These are phyloP conservation scores for Alisma plantagoaquatica DNA, from an alignment of 106 monocot genomes.

Conservation along the genomic window DNA sequence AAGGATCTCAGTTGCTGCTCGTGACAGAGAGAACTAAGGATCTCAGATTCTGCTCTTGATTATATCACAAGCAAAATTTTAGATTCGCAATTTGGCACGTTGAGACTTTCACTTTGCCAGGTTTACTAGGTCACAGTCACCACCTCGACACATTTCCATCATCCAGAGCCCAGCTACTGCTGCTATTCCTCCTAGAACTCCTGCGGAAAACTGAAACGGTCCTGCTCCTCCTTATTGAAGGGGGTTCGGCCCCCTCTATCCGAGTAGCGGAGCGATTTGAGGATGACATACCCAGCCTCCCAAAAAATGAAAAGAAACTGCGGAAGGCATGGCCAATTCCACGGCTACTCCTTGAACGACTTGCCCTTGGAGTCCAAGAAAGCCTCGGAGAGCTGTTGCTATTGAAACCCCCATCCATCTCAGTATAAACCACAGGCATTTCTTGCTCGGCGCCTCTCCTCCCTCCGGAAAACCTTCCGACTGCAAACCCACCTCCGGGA, in stretches of 20 bases:
- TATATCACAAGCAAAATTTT: no score
- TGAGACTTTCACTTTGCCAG: no score
- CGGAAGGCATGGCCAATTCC: slow-evolving; percentile 20
- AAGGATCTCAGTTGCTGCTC: no score
- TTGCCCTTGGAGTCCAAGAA: slow-evolving; percentile 26
- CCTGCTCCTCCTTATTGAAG: slow-evolving; percentile 8
- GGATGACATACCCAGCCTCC: slow-evolving; percentile 2
- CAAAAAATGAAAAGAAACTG: slow-evolving; percentile 19
- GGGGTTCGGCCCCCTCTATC: not conserved
- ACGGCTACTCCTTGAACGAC: slow-evolving; percentile 22
- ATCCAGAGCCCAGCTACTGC: not conserved
- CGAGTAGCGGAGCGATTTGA: slow-evolving; percentile 6
- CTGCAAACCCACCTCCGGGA: no score
- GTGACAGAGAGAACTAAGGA: no score
- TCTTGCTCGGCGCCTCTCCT: slow-evolving; percentile 18
- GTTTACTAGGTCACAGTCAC: no score
- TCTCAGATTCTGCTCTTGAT: no score
- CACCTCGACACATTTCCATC: not conserved
- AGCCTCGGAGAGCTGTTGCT: slow-evolving; percentile 19
- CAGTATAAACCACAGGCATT: no score
- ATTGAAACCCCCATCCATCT: slow-evolving; percentile 45
- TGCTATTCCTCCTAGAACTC: not conserved
- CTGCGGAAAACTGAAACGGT: slow-evolving; percentile 1
- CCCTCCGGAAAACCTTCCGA: slow-evolving; percentile 36
- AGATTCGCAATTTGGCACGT: no score